phyloP scores from a whole-genome alignment of 257 asterid species.

The Nicotiana undulata region DNA sequence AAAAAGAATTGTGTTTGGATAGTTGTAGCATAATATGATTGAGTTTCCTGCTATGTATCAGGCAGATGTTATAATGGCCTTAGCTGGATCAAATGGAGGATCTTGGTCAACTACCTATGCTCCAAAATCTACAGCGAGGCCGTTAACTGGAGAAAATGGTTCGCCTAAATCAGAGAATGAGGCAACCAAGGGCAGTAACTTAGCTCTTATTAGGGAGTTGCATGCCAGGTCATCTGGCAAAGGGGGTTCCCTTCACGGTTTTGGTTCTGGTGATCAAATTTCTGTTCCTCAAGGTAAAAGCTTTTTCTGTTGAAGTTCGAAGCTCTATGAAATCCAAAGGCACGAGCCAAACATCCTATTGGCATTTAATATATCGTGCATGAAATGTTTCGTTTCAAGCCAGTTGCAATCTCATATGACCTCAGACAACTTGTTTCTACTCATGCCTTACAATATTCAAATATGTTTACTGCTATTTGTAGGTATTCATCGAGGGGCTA shows the following conservation, averaged over 20 bases:
- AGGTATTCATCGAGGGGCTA: constrained; percentile 25
- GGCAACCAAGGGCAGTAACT: constrained; percentile 9
- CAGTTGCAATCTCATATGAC: background rate
- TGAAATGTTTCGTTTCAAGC: background rate
- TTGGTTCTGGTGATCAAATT: constrained; percentile 34
- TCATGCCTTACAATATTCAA: background rate
- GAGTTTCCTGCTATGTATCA: constrained; percentile 22
- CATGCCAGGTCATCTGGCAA: constrained; percentile 33
- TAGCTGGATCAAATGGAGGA: constrained; percentile 88
- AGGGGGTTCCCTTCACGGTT: constrained; percentile 28
- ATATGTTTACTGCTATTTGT: background rate
- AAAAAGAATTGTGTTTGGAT: background rate
- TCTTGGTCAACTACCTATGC: constrained; percentile 73
- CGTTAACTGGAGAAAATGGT: constrained; percentile 38
- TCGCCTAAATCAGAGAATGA: constrained; percentile 24
- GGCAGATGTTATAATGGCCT: constrained; percentile 89
- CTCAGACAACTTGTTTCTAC: background rate
- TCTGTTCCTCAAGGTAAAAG: constrained; percentile 6
- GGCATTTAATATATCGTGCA: background rate
- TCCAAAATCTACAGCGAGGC: constrained; percentile 32
- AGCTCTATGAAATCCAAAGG: background rate
- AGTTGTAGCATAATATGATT: background rate
- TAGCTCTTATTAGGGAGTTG: constrained; percentile 36
- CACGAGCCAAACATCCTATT: background rate
- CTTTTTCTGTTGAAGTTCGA: background rate